Evolutionary conservation across 352 stramenopile genomes (phyloP).

Genomic region (Globisporangium radiosum): DNA sequence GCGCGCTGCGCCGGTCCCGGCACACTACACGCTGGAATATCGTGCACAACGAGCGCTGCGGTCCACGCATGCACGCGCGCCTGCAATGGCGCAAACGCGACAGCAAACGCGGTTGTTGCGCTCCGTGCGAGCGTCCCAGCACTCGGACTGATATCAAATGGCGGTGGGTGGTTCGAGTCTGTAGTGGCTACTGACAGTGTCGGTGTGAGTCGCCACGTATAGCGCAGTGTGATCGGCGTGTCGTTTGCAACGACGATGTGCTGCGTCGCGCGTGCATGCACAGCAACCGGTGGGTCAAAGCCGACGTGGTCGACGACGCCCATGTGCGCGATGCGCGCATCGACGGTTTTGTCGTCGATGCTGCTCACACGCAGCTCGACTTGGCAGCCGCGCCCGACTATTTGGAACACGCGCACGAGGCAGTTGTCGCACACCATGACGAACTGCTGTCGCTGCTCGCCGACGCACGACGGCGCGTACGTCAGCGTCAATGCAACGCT

Average conservation of each 20-base stretch:
- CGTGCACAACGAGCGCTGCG: conserved; percentile 35
- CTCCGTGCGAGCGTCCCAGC: conserved; percentile 34
- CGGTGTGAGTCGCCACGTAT: conserved; percentile 35
- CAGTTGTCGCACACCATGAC: conserved; percentile 84
- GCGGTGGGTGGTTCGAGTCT: conserved; percentile 2
- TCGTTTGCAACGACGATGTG: conserved; percentile 51
- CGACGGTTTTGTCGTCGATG: conserved; percentile 41
- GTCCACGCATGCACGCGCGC: conserved; percentile 20
- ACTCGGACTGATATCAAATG: conserved; percentile 34
- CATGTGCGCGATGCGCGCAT: conserved; percentile 38
- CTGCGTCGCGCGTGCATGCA: conserved; percentile 26
- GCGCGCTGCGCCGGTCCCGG: conserved; percentile 34
- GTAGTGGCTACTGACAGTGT: background rate
- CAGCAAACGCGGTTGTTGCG: conserved; percentile 30
- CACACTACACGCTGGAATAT: conserved; percentile 48
- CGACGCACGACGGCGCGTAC: conserved; percentile 50
- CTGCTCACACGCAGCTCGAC: conserved; percentile 44
- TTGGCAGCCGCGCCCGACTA: conserved; percentile 60
- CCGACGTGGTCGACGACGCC: conserved; percentile 35
- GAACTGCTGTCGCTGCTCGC: conserved; percentile 55
- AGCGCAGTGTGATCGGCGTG: conserved; percentile 57
- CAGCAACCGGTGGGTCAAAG: conserved; percentile 37
- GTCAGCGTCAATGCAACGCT: conserved; percentile 38
- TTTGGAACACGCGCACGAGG: conserved; percentile 62
- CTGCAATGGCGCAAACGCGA: conserved; percentile 33